phyloP scores from a whole-genome alignment of 2,329 filamentous ascomycete species.

The Calonectria montana region DNA sequence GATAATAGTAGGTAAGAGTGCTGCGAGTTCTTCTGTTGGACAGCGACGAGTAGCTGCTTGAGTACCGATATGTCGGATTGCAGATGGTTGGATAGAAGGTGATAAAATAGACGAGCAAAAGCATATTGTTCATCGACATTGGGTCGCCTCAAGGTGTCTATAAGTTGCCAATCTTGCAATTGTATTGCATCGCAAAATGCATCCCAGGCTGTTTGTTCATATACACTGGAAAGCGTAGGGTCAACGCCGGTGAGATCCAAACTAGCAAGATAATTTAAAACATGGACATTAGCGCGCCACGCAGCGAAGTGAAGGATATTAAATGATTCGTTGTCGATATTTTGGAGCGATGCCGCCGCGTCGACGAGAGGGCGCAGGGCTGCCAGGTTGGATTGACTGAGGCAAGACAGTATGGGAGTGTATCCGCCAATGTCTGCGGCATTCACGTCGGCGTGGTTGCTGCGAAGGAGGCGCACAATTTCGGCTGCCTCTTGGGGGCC shows the following conservation, averaged over 20 bases:
- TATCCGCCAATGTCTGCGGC: accelerated
- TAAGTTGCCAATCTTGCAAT: accelerated
- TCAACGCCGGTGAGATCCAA: background rate
- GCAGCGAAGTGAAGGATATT: background rate
- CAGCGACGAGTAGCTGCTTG: background rate
- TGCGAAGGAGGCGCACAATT: background rate
- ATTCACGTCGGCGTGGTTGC: background rate
- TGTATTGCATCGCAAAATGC: background rate
- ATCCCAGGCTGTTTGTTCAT: background rate
- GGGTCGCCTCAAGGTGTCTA: accelerated
- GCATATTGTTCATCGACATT: background rate
- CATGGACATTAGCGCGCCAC: accelerated
- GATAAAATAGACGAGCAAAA: conserved; percentile 20
- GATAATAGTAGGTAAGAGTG: background rate
- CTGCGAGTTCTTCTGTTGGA: accelerated
- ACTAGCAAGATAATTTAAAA: background rate
- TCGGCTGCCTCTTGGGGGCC: background rate
- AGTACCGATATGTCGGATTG: background rate
- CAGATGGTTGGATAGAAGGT: background rate
- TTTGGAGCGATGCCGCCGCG: background rate
- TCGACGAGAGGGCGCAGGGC: background rate
- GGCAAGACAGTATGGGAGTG: background rate
- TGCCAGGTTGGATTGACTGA: accelerated
- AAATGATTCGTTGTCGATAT: accelerated
- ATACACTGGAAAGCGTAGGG: background rate